phyloP scores from a whole-genome alignment of 331 rosid species.

The Quercus lobata region DNA sequence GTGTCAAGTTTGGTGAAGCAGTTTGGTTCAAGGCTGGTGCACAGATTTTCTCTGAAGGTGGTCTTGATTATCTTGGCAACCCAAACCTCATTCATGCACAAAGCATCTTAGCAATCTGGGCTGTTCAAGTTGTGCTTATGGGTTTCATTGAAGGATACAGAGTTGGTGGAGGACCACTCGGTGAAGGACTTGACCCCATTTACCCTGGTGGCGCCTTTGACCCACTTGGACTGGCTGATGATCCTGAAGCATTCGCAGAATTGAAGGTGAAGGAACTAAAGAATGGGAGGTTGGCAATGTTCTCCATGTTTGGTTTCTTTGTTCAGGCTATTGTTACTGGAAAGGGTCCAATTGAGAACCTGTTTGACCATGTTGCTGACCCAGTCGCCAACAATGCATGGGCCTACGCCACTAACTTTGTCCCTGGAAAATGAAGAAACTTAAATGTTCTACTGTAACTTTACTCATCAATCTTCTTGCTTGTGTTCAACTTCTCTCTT shows the following conservation, averaged over 20 bases:
- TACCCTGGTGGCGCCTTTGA: conserved; percentile 94
- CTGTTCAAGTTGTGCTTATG: conserved; percentile 86
- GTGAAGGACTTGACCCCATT: conserved; percentile 89
- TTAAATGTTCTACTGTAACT: conserved; percentile 15
- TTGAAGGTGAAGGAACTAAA: conserved; percentile 84
- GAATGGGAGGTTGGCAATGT: conserved; percentile 86
- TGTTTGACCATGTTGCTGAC: conserved; percentile 75
- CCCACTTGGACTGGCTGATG: conserved; percentile 93
- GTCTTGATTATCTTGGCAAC: conserved; percentile 91
- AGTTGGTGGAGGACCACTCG: conserved; percentile 94
- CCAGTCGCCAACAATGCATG: conserved; percentile 91
- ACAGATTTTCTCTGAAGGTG: conserved; percentile 91
- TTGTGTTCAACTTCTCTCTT: conserved; percentile 22
- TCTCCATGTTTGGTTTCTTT: conserved; percentile 88
- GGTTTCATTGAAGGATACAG: conserved; percentile 91
- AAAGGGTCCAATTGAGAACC: conserved; percentile 88
- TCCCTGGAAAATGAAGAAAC: conserved; percentile 73
- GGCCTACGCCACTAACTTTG: conserved; percentile 92
- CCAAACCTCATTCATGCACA: conserved; percentile 87
- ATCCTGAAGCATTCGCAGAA: conserved; percentile 93
- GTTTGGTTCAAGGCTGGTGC: conserved; percentile 97
- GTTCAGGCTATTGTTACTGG: conserved; percentile 95
- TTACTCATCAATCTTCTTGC: conserved; percentile 23
- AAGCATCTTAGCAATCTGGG: conserved; percentile 97
- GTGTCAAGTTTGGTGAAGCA: conserved; percentile 86